phyloP scores from a whole-genome alignment of 805 yeast species.

The Suhomyces faveliae region DNA sequence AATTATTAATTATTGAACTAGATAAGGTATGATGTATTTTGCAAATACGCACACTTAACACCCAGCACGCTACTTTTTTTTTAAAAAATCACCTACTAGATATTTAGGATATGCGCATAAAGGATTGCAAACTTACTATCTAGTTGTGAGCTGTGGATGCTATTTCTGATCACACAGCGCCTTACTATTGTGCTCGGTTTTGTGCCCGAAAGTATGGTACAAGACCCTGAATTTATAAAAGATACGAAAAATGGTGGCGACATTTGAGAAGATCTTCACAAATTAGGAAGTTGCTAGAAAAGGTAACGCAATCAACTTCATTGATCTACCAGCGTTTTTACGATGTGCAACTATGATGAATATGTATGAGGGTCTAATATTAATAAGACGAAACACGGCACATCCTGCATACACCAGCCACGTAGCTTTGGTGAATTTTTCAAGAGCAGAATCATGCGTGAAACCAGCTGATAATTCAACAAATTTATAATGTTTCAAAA shows the following conservation, averaged over 20 bases:
- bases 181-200: neutral
- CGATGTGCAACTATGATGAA: neutral
- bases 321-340: neutral
- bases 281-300: neutral
- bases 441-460: neutral
- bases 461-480: neutral
- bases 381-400: neutral
- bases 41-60: conserved; percentile 1
- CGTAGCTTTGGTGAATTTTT: neutral
- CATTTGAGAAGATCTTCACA: neutral
- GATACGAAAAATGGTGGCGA: neutral
- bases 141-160: neutral
- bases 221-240: neutral
- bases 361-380: neutral
- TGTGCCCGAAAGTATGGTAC: neutral
- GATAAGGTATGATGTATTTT: conserved; percentile 4
- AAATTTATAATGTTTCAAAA: neutral
- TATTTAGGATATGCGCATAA: neutral
- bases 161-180: neutral
- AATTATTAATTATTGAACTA: neutral
- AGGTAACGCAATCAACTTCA: neutral
- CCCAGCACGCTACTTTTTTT: neutral
- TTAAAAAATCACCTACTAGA: neutral
- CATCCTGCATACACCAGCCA: neutral
- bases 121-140: neutral